Evolutionary conservation across 768 basidiomycete species (phyloP).

Genomic region (Baorangia bicolor): DNA sequence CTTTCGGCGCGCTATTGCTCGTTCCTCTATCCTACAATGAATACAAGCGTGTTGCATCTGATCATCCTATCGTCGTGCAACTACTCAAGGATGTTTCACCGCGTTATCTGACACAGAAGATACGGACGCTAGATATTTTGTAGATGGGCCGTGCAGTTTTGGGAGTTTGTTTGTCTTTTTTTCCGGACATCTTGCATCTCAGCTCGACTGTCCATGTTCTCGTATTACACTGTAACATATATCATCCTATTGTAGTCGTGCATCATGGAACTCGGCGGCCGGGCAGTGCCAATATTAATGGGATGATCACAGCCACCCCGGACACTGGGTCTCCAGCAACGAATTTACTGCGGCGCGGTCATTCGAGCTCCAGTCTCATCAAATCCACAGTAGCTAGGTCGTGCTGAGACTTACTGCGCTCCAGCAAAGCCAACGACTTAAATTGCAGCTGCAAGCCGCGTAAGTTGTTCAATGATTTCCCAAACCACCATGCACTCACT

Average conservation of each 20-base stretch:
- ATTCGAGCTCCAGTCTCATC: background rate
- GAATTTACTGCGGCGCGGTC: background rate
- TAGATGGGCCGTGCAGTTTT: background rate
- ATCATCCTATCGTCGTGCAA: background rate
- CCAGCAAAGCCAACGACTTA: background rate
- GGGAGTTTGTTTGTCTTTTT: background rate
- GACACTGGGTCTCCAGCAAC: background rate
- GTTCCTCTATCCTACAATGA: background rate
- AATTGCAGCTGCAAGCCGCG: background rate
- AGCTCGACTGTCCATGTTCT: background rate
- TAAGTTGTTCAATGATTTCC: background rate
- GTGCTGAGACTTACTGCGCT: background rate
- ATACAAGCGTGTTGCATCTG: background rate
- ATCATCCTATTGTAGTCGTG: background rate
- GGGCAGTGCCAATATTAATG: background rate
- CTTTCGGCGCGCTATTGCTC: constrained; percentile 8
- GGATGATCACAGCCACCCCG: constrained; percentile 6
- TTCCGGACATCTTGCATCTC: background rate
- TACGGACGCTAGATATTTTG: background rate
- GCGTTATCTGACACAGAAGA: background rate
- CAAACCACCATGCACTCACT: constrained; percentile 5
- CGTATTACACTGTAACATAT: background rate
- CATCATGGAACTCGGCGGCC: background rate
- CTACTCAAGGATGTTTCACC: background rate
- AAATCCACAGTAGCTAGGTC: background rate